phyloP scores from a whole-genome alignment of 2,329 filamentous ascomycete species.

The Chrysoporthe deuterocubensis region DNA sequence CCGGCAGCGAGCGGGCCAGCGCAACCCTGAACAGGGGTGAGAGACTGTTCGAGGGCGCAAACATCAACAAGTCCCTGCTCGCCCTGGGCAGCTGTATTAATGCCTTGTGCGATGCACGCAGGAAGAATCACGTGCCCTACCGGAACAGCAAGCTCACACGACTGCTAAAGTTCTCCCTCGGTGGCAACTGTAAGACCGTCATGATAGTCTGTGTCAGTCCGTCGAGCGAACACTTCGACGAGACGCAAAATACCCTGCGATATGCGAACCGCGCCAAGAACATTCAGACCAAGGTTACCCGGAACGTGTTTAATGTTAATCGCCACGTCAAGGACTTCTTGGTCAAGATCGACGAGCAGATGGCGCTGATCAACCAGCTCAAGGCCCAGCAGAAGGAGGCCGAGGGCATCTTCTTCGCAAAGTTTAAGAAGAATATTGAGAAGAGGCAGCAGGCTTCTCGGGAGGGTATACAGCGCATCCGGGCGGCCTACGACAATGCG shows the following conservation, averaged over 20 bases:
- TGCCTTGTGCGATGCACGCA: constrained; percentile 89
- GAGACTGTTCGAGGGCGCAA: constrained; percentile 88
- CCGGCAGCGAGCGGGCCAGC: constrained; percentile 92
- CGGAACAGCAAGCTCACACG: constrained; percentile 97
- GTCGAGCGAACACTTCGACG: constrained; percentile 94
- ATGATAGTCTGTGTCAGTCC: constrained; percentile 99
- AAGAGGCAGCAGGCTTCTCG: constrained; percentile 77
- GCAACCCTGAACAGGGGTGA: constrained; percentile 97
- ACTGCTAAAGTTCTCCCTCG: constrained; percentile 93
- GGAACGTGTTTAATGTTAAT: constrained; percentile 98
- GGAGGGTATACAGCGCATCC: constrained; percentile 80
- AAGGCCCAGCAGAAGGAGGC: constrained; percentile 91
- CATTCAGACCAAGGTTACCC: constrained; percentile 99
- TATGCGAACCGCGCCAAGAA: constrained; percentile 99
- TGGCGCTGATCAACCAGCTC: constrained; percentile 94
- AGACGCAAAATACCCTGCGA: constrained; percentile 95
- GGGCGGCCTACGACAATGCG: constrained; percentile 82
- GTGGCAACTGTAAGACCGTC: constrained; percentile 97
- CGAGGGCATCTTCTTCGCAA: constrained; percentile 79
- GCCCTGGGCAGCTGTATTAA: constrained; percentile 98
- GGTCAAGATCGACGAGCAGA: constrained; percentile 99
- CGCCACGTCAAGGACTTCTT: constrained; percentile 98
- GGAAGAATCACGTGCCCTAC: constrained; percentile 93
- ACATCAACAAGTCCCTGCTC: constrained; percentile 98
- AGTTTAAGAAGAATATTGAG: constrained; percentile 88